phyloP scores from a whole-genome alignment of 768 basidiomycete genomes.

The Tephrocybe sp. region DNA sequence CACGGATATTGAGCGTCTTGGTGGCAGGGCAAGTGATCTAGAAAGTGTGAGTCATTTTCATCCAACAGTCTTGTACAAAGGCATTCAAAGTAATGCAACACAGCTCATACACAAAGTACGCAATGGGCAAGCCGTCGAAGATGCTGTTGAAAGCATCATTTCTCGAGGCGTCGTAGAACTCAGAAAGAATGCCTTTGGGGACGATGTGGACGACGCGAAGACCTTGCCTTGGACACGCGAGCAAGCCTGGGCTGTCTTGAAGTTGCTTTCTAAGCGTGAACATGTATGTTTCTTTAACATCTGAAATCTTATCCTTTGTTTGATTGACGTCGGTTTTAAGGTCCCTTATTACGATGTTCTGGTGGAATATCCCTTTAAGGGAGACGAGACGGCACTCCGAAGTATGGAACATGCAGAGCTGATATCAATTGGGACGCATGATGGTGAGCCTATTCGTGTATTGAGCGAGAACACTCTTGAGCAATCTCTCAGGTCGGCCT shows the following conservation, averaged over 20 bases:
- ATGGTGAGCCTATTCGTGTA: conserved; percentile 48
- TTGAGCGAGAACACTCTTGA: not conserved
- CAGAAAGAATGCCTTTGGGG: conserved; percentile 90
- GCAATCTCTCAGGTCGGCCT: conserved; percentile 63
- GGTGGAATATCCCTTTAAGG: conserved; percentile 86
- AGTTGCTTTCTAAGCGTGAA: conserved; percentile 61
- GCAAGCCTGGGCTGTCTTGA: conserved; percentile 86
- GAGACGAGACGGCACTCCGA: conserved; percentile 78
- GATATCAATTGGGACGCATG: conserved; percentile 73
- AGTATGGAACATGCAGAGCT: conserved; percentile 89
- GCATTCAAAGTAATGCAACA: not conserved
- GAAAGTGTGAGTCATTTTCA: conserved; percentile 58
- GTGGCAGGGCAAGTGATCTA: conserved; percentile 89
- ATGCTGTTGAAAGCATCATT: conserved; percentile 91
- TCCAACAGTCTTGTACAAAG: not conserved
- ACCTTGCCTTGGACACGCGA: conserved; percentile 79
- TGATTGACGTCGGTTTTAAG: conserved; percentile 33
- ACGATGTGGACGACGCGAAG: conserved; percentile 88
- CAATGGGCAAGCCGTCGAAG: conserved; percentile 67
- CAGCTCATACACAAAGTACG: conserved; percentile 87
- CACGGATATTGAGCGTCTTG: conserved; percentile 68
- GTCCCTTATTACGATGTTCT: conserved; percentile 82
- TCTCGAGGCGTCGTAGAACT: conserved; percentile 76
- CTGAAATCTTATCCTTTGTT: conserved; percentile 1
- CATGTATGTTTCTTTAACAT: conserved; percentile 47